Conservation (phyloP, 306 rosid species). For the Cucurbita maxima region DNA sequence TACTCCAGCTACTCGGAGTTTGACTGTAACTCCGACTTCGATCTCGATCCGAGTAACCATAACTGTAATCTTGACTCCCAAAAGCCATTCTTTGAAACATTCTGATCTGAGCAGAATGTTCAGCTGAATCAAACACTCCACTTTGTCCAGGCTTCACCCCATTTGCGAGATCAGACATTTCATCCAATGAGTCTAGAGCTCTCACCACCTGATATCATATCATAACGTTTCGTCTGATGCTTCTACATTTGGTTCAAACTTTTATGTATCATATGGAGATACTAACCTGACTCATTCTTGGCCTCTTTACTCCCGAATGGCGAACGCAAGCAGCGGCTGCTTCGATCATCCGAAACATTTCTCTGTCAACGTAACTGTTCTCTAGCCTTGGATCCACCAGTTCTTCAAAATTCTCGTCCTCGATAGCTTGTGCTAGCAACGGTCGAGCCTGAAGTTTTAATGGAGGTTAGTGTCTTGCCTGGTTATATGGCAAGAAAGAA, state of each 20-base stretch:
- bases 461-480: not conserved
- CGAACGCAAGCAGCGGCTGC: conserved; percentile 95
- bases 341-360: conserved; percentile 81
- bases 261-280: not conserved
- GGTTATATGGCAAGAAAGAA: not conserved
- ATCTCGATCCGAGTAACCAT: conserved; percentile 30
- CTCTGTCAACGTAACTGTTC: conserved; percentile 34
- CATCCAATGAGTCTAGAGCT: conserved; percentile 73
- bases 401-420: conserved; percentile 35
- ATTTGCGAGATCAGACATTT: conserved; percentile 52
- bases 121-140: conserved; percentile 41
- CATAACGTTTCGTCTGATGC: not conserved
- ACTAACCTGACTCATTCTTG: conserved; percentile 77
- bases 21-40: conserved; percentile 52
- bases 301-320: conserved; percentile 67
- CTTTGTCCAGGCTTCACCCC: conserved; percentile 95
- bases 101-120: conserved; percentile 70
- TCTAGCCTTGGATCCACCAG: conserved; percentile 67
- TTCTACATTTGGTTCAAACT: not conserved
- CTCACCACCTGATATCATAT: conserved; percentile 56
- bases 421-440: conserved; percentile 48
- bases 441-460: conserved; percentile 65
- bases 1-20: conserved; percentile 63
- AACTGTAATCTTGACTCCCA: conserved; percentile 57
- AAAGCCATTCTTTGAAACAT: conserved; percentile 86